Percentiles rank a stretch among this genome's conserved stretches.
These are phyloP conservation scores for Aureobasidium sp. DNA, from an alignment of 2,329 filamentous ascomycete species.

Conservation along the genomic window DNA sequence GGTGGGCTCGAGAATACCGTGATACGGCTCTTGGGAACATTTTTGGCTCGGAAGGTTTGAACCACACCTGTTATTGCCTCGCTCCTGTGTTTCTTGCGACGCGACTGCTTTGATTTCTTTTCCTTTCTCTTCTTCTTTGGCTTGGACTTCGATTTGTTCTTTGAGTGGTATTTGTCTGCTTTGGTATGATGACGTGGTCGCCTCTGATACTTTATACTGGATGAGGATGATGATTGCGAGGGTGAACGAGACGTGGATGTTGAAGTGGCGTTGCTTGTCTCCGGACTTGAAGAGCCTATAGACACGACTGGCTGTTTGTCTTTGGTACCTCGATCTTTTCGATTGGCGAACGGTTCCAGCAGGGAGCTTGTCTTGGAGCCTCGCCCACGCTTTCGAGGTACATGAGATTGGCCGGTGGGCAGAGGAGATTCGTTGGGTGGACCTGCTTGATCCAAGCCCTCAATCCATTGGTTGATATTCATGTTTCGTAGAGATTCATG, in stretches of 20 bases:
- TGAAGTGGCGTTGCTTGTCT: neutral
- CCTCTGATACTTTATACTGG: conserved; percentile 33
- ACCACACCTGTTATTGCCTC: conserved; percentile 32
- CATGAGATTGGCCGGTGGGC: neutral
- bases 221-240: neutral
- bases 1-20: conserved; percentile 31
- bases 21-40: conserved; percentile 38
- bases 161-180: conserved; percentile 39
- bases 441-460: conserved; percentile 27
- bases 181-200: conserved; percentile 42
- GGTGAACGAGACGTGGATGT: neutral
- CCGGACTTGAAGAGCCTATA: neutral
- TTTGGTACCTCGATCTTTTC: neutral
- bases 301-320: neutral
- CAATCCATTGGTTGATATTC: conserved; percentile 42
- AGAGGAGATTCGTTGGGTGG: neutral
- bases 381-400: neutral
- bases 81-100: conserved; percentile 32
- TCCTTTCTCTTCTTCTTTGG: conserved; percentile 18
- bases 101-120: conserved; percentile 20
- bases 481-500: conserved; percentile 24
- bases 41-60: conserved; percentile 40
- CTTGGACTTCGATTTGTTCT: conserved; percentile 27
- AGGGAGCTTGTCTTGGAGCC: neutral
- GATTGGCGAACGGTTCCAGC: neutral